phyloP scores from a whole-genome alignment of 352 stramenopile genomes.

The Globisporangium cystogenes region DNA sequence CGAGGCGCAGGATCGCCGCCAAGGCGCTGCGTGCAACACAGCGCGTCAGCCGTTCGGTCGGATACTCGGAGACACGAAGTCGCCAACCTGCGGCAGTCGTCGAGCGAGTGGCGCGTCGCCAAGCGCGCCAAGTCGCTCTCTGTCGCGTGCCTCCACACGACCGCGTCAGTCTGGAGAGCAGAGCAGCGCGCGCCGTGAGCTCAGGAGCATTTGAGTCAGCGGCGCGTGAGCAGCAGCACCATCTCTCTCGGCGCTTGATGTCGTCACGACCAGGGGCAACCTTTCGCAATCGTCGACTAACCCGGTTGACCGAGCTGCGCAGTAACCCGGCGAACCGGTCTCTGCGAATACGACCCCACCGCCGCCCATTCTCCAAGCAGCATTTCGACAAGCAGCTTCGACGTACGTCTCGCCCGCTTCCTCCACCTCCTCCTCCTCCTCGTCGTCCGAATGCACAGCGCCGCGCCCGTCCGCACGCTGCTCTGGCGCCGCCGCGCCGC shows the following conservation, averaged over 20 bases:
- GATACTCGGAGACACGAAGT: too few species aligned
- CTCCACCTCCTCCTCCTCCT: background rate
- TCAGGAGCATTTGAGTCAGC: background rate
- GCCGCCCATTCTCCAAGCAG: too few species aligned
- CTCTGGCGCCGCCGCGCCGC: slow-evolving; percentile 10
- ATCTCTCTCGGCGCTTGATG: too few species aligned
- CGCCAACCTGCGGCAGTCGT: slow-evolving; percentile 45
- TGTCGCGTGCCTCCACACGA: slow-evolving; percentile 53
- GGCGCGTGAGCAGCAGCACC: background rate
- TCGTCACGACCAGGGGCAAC: too few species aligned
- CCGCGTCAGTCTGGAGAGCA: slow-evolving; percentile 34
- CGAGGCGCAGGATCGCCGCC: slow-evolving; percentile 43
- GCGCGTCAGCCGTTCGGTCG: background rate
- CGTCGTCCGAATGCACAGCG: slow-evolving; percentile 11
- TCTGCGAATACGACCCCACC: too few species aligned
- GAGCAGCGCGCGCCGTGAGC: background rate
- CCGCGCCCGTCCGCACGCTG: slow-evolving; percentile 9
- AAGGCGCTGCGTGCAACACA: slow-evolving; percentile 23
- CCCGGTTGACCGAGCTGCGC: too few species aligned
- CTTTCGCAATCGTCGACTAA: too few species aligned
- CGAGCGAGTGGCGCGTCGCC: slow-evolving; percentile 30
- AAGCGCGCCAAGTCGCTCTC: slow-evolving; percentile 33
- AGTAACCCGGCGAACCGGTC: too few species aligned
- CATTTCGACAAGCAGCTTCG: background rate
- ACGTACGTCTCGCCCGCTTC: too few species aligned